phyloP scores from a whole-genome alignment of 2,329 filamentous ascomycete genomes.

The Neonectria magnoliae region DNA sequence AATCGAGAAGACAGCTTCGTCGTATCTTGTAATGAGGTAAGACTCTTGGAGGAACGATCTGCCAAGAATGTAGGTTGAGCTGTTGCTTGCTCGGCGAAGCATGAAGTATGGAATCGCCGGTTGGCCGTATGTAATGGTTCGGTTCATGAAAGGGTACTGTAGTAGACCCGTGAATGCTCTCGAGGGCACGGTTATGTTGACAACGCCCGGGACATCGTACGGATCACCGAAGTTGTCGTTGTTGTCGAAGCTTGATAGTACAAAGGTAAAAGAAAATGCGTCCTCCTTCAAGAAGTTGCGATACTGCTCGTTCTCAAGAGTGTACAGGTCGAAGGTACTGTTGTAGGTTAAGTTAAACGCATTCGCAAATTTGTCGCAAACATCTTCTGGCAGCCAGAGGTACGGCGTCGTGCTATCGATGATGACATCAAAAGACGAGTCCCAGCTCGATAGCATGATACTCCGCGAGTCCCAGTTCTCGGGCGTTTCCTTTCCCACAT shows the following conservation, averaged over 20 bases:
- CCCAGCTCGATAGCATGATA: conserved; percentile 54
- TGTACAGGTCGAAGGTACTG: conserved; percentile 70
- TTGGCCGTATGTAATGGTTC: conserved; percentile 55
- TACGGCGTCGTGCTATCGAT: conserved; percentile 74
- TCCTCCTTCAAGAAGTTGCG: conserved; percentile 55
- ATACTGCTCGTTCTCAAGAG: conserved; percentile 68
- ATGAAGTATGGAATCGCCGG: conserved; percentile 71
- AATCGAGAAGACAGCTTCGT: conserved; percentile 62
- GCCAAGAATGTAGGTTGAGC: conserved; percentile 69
- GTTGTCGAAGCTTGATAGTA: conserved; percentile 65
- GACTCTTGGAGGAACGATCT: conserved; percentile 77
- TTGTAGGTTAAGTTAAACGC: conserved; percentile 74
- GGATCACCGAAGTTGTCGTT: conserved; percentile 62
- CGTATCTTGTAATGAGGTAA: conserved; percentile 67
- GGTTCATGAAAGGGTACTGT: conserved; percentile 60
- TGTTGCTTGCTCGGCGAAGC: conserved; percentile 64
- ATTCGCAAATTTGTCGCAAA: conserved; percentile 72
- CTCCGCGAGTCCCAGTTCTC: conserved; percentile 53
- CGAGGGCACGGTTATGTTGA: conserved; percentile 65
- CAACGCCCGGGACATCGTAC: conserved; percentile 59
- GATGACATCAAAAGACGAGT: conserved; percentile 59
- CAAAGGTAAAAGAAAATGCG: conserved; percentile 66
- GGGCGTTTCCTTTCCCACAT: conserved; percentile 42
- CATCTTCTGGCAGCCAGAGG: conserved; percentile 67
- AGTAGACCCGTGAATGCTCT: conserved; percentile 61